Evolutionary conservation across 768 basidiomycete genomes (phyloP).

Genomic region (Phaeotremella skinneri): DNA sequence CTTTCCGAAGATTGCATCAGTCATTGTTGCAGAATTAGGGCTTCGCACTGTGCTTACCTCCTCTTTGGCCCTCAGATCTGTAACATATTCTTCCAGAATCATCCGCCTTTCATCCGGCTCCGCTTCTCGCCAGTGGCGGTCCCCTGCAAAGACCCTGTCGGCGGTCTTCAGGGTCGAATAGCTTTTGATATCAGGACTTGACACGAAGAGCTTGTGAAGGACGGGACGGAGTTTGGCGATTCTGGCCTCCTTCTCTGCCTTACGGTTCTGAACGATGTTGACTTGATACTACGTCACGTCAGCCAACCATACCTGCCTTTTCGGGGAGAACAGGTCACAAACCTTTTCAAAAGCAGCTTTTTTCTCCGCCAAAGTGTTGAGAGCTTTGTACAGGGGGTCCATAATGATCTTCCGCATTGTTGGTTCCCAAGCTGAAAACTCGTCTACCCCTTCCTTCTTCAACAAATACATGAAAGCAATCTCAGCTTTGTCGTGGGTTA

Average conservation of each 20-base stretch:
- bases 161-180: slow-evolving; percentile 89
- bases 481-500: slow-evolving; percentile 83
- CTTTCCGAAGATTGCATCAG: slow-evolving; percentile 25
- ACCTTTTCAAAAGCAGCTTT: slow-evolving; percentile 93
- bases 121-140: slow-evolving; percentile 80
- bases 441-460: slow-evolving; percentile 83
- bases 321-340: slow-evolving; percentile 35
- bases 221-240: slow-evolving; percentile 79
- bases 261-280: slow-evolving; percentile 72
- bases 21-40: not conserved
- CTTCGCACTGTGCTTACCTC: slow-evolving; percentile 60
- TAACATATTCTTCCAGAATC: slow-evolving; percentile 88
- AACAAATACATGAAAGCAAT: slow-evolving; percentile 89
- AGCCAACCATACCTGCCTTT: not conserved
- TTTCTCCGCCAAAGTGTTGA: slow-evolving; percentile 90
- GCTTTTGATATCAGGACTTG: slow-evolving; percentile 82
- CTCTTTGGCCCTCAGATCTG: slow-evolving; percentile 81
- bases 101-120: slow-evolving; percentile 79
- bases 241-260: slow-evolving; percentile 78
- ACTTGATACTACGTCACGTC: slow-evolving; percentile 64
- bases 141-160: slow-evolving; percentile 77
- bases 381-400: slow-evolving; percentile 91
- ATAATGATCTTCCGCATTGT: slow-evolving; percentile 98
- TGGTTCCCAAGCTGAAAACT: slow-evolving; percentile 95
- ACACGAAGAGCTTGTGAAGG: slow-evolving; percentile 77